Conservation (phyloP, 2,329 filamentous ascomycete species). For the Clonostachys byssicola region DNA sequence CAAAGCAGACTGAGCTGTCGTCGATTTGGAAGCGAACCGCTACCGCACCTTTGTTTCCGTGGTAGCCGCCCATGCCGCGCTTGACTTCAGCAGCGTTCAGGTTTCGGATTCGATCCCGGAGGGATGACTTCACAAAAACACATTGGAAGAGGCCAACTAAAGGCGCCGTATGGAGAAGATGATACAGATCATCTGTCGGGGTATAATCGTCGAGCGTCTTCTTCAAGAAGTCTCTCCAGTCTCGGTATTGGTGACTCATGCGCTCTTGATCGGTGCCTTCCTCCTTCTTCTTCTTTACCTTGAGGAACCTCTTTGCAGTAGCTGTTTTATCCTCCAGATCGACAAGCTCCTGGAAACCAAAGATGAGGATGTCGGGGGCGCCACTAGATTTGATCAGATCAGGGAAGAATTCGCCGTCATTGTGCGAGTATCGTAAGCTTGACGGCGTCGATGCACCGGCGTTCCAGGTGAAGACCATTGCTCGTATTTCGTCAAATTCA, state of each 20-base stretch:
- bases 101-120: constrained; percentile 73
- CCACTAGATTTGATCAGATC: constrained; percentile 73
- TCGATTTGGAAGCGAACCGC: constrained; percentile 90
- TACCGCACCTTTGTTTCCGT: constrained; percentile 95
- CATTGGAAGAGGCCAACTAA: constrained; percentile 95
- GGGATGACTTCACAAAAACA: constrained; percentile 82
- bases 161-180: constrained; percentile 78
- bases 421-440: constrained; percentile 65
- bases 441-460: constrained; percentile 92
- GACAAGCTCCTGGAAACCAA: constrained; percentile 98
- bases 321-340: constrained; percentile 96
- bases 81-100: constrained; percentile 83
- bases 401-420: constrained; percentile 75
- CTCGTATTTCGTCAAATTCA: constrained; percentile 75
- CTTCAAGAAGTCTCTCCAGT: constrained; percentile 89
- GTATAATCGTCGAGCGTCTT: constrained; percentile 80
- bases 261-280: constrained; percentile 77
- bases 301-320: constrained; percentile 92
- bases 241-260: constrained; percentile 96
- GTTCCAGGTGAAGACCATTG: constrained; percentile 91
- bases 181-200: constrained; percentile 72
- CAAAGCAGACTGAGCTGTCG: constrained; percentile 89
- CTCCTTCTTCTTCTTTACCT: constrained; percentile 69
- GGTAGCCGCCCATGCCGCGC: constrained; percentile 88
- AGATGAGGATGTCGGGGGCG: constrained; percentile 85